phyloP scores from a whole-genome alignment of 2,329 filamentous ascomycete genomes.

The Iodosphaeria phyllophila region DNA sequence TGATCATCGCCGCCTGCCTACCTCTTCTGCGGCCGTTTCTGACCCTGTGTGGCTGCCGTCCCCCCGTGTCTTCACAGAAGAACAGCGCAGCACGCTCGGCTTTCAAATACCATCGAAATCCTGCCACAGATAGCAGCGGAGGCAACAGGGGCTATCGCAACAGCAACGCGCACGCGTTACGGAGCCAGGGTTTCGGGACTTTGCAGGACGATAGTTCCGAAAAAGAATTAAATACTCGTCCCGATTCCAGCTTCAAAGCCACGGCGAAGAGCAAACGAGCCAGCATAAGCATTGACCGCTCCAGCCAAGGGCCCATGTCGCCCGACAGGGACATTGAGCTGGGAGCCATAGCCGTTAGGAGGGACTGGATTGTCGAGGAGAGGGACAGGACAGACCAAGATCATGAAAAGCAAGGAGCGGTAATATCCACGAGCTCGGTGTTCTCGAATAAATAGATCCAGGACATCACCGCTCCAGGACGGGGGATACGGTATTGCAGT shows the following conservation, averaged over 20 bases:
- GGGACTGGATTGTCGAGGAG: not conserved
- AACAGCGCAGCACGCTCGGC: not conserved
- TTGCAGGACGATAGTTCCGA: not conserved
- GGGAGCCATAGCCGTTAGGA: not conserved
- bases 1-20: conserved; percentile 3
- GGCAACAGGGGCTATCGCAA: not conserved
- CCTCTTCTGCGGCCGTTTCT: conserved; percentile 4
- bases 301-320: no score
- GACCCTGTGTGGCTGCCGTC: no score
- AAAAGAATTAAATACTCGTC: not conserved
- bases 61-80: no score
- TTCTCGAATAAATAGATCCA: no score
- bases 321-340: not conserved
- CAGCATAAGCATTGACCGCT: no score
- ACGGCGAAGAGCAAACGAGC: no score
- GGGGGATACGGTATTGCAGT: no score
- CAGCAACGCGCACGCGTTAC: not conserved
- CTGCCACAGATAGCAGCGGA: not conserved
- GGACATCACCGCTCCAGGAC: no score
- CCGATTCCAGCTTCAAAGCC: not conserved
- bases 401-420: no score
- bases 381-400: no score
- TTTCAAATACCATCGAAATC: no score
- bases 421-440: no score
- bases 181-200: not conserved